These are phyloP conservation scores for Phytophthora tentaculata DNA, from an alignment of 352 stramenopile species.

Conservation along the genomic window DNA sequence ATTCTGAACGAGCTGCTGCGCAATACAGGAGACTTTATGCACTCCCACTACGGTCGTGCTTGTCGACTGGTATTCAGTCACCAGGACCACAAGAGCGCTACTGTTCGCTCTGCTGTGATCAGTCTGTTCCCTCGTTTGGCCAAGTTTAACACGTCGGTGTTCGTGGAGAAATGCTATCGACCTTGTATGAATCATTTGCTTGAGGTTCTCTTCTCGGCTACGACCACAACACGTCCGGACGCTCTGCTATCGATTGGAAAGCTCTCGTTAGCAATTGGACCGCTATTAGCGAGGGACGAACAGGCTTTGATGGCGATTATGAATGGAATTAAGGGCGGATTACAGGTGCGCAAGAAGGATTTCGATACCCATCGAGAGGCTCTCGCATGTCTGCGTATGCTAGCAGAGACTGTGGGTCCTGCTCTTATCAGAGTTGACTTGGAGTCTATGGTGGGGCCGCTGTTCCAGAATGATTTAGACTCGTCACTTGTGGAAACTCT, in stretches of 20 bases:
- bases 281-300: constrained; percentile 77
- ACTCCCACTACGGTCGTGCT: constrained; percentile 78
- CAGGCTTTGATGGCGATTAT: constrained; percentile 83
- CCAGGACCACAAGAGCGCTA: constrained; percentile 80
- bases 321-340: constrained; percentile 85
- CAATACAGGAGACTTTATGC: constrained; percentile 91
- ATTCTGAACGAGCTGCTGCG: constrained; percentile 89
- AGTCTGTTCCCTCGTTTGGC: constrained; percentile 84
- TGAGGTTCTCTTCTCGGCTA: constrained; percentile 82
- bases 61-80: constrained; percentile 80
- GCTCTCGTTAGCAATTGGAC: constrained; percentile 81
- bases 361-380: constrained; percentile 87
- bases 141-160: constrained; percentile 90
- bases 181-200: constrained; percentile 86
- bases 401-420: constrained; percentile 76
- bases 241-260: constrained; percentile 88
- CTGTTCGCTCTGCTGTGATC: constrained; percentile 85
- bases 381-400: constrained; percentile 82
- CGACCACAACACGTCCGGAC: constrained; percentile 78
- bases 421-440: constrained; percentile 82
- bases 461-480: constrained; percentile 89
- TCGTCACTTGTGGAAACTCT: constrained; percentile 82
- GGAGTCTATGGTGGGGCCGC: constrained; percentile 76
- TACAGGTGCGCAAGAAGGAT: constrained; percentile 86
- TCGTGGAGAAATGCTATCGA: constrained; percentile 85